phyloP scores from a whole-genome alignment of 495 filamentous ascomycete species.

The Podospora appendiculata region DNA sequence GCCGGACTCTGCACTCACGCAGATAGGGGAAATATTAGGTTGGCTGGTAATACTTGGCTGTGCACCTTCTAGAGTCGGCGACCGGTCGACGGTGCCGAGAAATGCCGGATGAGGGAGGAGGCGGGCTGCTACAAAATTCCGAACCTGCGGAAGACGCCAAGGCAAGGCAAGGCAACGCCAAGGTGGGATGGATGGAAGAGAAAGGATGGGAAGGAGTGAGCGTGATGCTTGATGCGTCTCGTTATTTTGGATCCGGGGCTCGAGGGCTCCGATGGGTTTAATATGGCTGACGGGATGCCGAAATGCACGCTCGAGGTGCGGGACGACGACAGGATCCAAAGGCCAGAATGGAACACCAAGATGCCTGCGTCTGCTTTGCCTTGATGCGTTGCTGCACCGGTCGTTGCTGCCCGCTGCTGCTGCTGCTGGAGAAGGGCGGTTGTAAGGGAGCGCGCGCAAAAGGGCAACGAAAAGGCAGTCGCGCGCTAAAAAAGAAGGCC shows the following conservation, averaged over 20 bases:
- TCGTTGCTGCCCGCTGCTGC: too few relatives aligned
- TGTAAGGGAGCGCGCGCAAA: neutral
- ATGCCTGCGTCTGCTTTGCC: neutral
- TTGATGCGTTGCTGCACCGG: too few relatives aligned
- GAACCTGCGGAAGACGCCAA: constrained; percentile 10
- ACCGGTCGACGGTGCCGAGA: constrained; percentile 6
- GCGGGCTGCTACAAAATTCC: constrained; percentile 1
- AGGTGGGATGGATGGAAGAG: neutral
- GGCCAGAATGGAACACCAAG: neutral
- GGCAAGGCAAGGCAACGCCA: too few relatives aligned
- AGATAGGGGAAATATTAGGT: neutral
- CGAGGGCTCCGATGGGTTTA: constrained; percentile 23
- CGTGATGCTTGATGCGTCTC: constrained; percentile 5
- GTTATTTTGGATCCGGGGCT: constrained; percentile 20
- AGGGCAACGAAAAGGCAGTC: constrained; percentile 10
- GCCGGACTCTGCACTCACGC: neutral
- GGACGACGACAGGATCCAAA: neutral
- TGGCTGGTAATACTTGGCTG: neutral
- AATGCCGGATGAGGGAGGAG: constrained; percentile 4
- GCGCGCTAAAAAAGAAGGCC: constrained; percentile 20
- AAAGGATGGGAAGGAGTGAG: constrained; percentile 1
- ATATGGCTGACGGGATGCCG: constrained; percentile 18
- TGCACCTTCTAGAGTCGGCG: constrained; percentile 10
- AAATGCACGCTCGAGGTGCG: constrained; percentile 6
- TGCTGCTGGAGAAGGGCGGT: neutral